Evolutionary conservation across 352 stramenopile species (phyloP).

Genomic region (Pythium utonaiense): DNA sequence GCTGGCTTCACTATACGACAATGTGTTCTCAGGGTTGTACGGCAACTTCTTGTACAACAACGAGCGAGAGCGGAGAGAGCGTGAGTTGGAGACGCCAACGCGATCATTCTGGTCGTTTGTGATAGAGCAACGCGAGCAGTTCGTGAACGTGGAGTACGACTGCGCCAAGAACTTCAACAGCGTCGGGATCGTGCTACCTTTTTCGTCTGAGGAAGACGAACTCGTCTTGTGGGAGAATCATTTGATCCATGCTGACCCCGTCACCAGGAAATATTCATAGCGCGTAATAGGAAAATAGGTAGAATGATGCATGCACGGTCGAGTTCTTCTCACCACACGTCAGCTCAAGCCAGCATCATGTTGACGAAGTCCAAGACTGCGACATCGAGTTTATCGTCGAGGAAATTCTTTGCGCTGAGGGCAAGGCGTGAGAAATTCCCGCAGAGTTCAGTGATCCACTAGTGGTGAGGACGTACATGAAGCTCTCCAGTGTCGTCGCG

Average conservation of each 20-base stretch:
- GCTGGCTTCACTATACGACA: conserved; percentile 92
- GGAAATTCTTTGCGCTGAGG: conserved; percentile 19
- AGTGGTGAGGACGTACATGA: conserved; percentile 28
- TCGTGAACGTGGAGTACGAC: conserved; percentile 82
- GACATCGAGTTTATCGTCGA: conserved; percentile 22
- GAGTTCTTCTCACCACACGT: background rate
- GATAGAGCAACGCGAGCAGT: conserved; percentile 59
- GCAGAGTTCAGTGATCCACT: background rate
- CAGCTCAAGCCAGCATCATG: conserved; percentile 23
- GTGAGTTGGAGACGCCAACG: conserved; percentile 57
- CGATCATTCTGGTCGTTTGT: conserved; percentile 71
- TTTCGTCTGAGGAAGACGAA: conserved; percentile 80
- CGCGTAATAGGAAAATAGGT: conserved; percentile 16
- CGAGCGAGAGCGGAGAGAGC: conserved; percentile 75
- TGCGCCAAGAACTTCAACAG: conserved; percentile 84
- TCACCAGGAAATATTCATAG: conserved; percentile 81
- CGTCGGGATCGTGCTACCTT: conserved; percentile 71
- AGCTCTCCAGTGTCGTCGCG: conserved; percentile 15
- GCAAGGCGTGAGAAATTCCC: background rate
- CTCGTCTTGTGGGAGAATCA: conserved; percentile 83
- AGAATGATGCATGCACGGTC: background rate
- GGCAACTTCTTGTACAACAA: conserved; percentile 98
- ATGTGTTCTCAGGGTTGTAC: conserved; percentile 96
- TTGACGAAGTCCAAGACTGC: conserved; percentile 19
- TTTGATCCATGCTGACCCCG: conserved; percentile 75